Conservation (phyloP, 768 basidiomycete genomes). For the Phlebiopsis flavidoalba region DNA sequence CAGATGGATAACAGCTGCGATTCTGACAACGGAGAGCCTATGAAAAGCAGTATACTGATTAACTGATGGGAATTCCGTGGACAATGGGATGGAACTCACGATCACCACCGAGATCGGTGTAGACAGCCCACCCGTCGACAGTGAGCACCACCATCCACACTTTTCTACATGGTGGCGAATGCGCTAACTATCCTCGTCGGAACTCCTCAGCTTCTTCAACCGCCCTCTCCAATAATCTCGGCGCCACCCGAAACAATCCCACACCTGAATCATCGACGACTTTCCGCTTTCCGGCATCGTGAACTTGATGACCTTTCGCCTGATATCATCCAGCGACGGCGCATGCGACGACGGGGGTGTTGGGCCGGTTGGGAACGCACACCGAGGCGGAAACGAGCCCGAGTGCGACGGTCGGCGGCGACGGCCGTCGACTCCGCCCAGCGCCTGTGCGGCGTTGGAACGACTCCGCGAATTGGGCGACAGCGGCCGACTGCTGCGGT, state of each 20-base stretch:
- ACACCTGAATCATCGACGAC: slow-evolving; percentile 63
- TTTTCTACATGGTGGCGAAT: slow-evolving; percentile 52
- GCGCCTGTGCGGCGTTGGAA: slow-evolving; percentile 38
- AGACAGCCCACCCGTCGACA: slow-evolving; percentile 90
- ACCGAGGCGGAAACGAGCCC: slow-evolving; percentile 45
- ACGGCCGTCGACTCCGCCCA: slow-evolving; percentile 32
- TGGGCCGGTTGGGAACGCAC: slow-evolving; percentile 47
- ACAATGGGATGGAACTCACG: slow-evolving; percentile 32
- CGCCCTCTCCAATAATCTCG: slow-evolving; percentile 84
- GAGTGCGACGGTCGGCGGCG: slow-evolving; percentile 38
- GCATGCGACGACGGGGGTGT: slow-evolving; percentile 36
- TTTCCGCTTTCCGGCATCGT: slow-evolving; percentile 77
- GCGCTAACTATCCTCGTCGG: slow-evolving; percentile 23
- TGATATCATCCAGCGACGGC: slow-evolving; percentile 69
- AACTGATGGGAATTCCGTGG: not conserved
- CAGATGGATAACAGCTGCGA: slow-evolving; percentile 79
- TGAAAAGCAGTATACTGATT: not conserved
- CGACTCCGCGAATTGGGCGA: slow-evolving; percentile 73
- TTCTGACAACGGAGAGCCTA: slow-evolving; percentile 76
- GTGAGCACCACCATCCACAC: slow-evolving; percentile 70
- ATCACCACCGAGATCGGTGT: slow-evolving; percentile 52
- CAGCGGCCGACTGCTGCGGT: slow-evolving; percentile 34
- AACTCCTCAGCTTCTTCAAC: slow-evolving; percentile 76
- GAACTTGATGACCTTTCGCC: slow-evolving; percentile 86
- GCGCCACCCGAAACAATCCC: slow-evolving; percentile 72